Conservation (phyloP, 2,329 filamentous ascomycete genomes). For the Lecanoromycetidae sp. region DNA sequence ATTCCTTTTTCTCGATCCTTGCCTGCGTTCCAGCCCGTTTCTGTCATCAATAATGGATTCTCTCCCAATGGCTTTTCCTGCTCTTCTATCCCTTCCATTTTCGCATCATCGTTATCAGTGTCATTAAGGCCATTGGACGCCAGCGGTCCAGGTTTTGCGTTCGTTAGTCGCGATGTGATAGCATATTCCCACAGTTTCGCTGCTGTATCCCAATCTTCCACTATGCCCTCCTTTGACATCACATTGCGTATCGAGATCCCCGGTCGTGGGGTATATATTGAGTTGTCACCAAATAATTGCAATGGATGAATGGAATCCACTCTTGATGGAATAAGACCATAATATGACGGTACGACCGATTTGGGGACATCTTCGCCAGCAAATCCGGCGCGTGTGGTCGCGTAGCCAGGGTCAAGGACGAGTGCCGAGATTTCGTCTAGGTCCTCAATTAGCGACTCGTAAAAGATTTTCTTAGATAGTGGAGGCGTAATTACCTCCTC, state of each 20-base stretch:
- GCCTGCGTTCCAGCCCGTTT: slow-evolving; percentile 79
- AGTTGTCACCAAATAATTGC: slow-evolving; percentile 74
- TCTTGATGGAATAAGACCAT: slow-evolving; percentile 45
- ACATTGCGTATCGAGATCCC: slow-evolving; percentile 82
- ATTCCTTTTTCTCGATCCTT: slow-evolving; percentile 90
- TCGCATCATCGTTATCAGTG: slow-evolving; percentile 45
- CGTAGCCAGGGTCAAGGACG: slow-evolving; percentile 89
- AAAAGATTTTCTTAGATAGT: background rate
- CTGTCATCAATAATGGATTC: slow-evolving; percentile 83
- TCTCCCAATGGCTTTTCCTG: slow-evolving; percentile 72
- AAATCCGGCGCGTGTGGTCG: slow-evolving; percentile 82
- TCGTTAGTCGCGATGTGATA: slow-evolving; percentile 77
- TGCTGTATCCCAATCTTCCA: slow-evolving; percentile 93
- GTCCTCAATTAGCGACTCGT: background rate
- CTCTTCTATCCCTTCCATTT: slow-evolving; percentile 48
- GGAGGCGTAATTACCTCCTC: slow-evolving; percentile 18
- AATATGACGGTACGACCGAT: slow-evolving; percentile 80
- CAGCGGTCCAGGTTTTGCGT: slow-evolving; percentile 56
- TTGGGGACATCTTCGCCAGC: slow-evolving; percentile 97
- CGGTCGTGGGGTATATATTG: slow-evolving; percentile 62
- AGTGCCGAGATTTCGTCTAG: slow-evolving; percentile 94
- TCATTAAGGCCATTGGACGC: slow-evolving; percentile 71
- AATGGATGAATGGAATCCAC: background rate
- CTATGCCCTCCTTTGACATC: slow-evolving; percentile 75
- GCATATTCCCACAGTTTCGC: slow-evolving; percentile 85